Conservation (phyloP, 495 filamentous ascomycete genomes). For the Trypethelium eluteriae region DNA sequence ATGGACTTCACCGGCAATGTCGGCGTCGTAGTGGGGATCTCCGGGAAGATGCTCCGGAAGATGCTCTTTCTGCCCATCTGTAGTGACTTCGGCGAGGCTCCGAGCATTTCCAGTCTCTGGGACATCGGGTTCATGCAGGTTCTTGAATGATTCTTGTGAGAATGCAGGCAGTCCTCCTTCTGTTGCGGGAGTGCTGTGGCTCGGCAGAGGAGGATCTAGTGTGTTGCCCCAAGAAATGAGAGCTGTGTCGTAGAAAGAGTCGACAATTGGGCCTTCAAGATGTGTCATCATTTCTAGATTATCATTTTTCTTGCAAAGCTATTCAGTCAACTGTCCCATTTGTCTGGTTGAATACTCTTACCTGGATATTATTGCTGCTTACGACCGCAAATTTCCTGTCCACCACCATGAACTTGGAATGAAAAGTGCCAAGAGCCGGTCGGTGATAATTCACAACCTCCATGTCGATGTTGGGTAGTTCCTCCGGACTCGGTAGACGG, state of each 20-base stretch:
- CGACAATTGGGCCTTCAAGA: slow-evolving; percentile 67
- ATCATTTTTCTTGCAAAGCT: slow-evolving; percentile 18
- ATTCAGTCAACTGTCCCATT: slow-evolving; percentile 21
- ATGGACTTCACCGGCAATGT: slow-evolving; percentile 50
- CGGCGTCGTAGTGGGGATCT: slow-evolving; percentile 55
- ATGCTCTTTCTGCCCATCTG: slow-evolving; percentile 9
- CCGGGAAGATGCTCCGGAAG: slow-evolving; percentile 51
- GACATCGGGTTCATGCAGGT: slow-evolving; percentile 22
- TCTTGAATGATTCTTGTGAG: slow-evolving; percentile 26
- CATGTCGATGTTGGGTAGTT: slow-evolving; percentile 64
- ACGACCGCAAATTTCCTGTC: slow-evolving; percentile 60
- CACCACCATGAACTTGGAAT: slow-evolving; percentile 69
- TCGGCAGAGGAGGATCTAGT: slow-evolving; percentile 55
- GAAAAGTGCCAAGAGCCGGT: slow-evolving; percentile 66
- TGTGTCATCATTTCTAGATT: slow-evolving; percentile 62
- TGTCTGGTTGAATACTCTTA: background rate
- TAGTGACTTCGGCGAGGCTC: slow-evolving; percentile 20
- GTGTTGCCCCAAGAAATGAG: slow-evolving; percentile 63
- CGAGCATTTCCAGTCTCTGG: slow-evolving; percentile 24
- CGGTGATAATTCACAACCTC: slow-evolving; percentile 68
- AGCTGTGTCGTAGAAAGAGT: slow-evolving; percentile 64
- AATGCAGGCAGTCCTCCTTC: slow-evolving; percentile 31
- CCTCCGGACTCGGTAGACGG: slow-evolving; percentile 49
- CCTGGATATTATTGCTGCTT: slow-evolving; percentile 66
- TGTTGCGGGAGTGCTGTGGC: slow-evolving; percentile 45